Conservation (phyloP, 2,329 filamentous ascomycete species). For the Aspergillus fijiensis region DNA sequence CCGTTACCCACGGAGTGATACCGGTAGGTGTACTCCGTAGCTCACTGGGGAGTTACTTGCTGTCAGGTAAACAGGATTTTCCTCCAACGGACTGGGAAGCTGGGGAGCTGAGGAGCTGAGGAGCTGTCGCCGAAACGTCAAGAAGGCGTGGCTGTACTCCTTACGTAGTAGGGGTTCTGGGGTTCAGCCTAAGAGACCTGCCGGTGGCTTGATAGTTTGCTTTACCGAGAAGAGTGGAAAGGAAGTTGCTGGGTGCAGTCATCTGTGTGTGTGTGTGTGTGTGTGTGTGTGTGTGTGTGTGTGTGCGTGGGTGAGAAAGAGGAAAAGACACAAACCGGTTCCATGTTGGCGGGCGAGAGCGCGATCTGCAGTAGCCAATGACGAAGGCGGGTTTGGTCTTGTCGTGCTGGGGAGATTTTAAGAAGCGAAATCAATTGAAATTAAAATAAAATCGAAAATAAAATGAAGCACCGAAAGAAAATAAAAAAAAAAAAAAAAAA, state of each 20-base stretch:
- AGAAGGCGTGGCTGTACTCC: neutral
- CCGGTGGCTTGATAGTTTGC: neutral
- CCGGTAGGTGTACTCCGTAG: neutral
- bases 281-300: neutral
- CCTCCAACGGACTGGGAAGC: neutral
- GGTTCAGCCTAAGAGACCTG: neutral
- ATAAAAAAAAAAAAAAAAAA: neutral
- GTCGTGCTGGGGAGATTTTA: neutral
- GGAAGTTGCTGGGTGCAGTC: no score
- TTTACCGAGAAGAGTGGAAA: no score
- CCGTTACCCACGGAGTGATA: neutral
- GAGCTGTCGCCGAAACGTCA: neutral
- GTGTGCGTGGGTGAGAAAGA: neutral
- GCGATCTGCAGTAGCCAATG: conserved; percentile 5
- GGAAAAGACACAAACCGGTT: conserved; percentile 11
- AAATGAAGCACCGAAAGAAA: no score
- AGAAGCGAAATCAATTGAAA: no score
- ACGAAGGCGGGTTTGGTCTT: neutral
- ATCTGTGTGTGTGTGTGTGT: no score
- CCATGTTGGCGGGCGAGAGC: conserved; percentile 11
- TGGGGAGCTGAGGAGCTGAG: neutral
- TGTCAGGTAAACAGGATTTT: neutral
- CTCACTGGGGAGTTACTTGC: neutral
- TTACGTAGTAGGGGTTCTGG: neutral
- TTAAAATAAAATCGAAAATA: no score